Evolutionary conservation across 164 flowering plant genomes (phyloP), one percentile per base, ranked within the genome.

Genomic region (Annona cherimola): DNA sequence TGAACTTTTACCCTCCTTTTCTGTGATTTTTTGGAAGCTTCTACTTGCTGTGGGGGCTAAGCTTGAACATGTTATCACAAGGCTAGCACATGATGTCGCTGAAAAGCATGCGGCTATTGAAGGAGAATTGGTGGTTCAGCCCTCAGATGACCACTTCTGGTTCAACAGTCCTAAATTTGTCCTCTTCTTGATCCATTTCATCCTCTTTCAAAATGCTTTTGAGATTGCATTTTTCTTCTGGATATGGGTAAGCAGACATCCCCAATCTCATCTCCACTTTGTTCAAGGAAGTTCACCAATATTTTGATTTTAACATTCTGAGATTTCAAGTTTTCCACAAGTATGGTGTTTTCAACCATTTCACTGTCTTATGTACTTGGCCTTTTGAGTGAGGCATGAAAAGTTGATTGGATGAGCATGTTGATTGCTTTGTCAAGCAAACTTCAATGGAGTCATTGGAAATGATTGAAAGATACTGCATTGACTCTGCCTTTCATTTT

Each of bases 191-290:
- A 88, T 90, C 63, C 98, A 89, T 75, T 81, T 88, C 80, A 88
- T 89, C 74, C 78, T 92, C 57, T 90, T 92, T 72, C 93, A 90
- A 57, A 92, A 92, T 75, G 79, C 97, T 42, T 92, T 89, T 63
- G 93, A 90, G 82, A 80, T 90, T 45, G 96, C 94, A 1, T 83
- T 90, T 76, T 89, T 89, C 89, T 86, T 90, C 81, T 92, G 96
- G 94, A 83, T 88, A 7, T 77, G 77, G 95, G 97, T 91, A 76
- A 73, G 76, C 8, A 50, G 19, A 3, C 35, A 54, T 43, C 14
- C 7, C 7, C 11, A 45, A 43, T 43, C 44, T 18, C 57, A 61
- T 61, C 19, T 2, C 63, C 35, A 61, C 19, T 61, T 20, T 61
- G 63, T 61, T 50, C 57, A 9, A 16, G 14, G 9, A 9, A 16